Evolutionary conservation across 371 early-diverging fungal species (phyloP).

Genomic region (Haplosporangium sp.): DNA sequence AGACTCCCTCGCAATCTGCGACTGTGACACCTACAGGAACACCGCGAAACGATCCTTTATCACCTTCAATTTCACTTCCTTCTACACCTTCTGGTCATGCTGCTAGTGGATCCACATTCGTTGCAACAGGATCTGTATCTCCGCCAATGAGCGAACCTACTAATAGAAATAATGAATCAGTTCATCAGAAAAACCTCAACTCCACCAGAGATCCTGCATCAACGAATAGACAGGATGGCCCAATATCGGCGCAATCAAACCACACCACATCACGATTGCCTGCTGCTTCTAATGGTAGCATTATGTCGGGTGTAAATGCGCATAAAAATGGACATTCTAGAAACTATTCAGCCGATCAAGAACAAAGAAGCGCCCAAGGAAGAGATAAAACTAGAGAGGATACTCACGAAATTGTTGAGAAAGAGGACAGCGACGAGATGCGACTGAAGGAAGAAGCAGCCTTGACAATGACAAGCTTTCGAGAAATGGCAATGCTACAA

Average conservation of each 20-base stretch:
- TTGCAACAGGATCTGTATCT: background rate
- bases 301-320: background rate
- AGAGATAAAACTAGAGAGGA: background rate
- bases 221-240: background rate
- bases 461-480: slow-evolving; percentile 46
- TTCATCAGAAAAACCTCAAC: background rate
- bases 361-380: background rate
- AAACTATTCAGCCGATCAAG: background rate
- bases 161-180: background rate
- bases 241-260: background rate
- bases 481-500: slow-evolving; percentile 33
- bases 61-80: slow-evolving; percentile 2
- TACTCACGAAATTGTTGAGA: background rate
- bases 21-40: slow-evolving; percentile 5
- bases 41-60: background rate
- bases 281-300: background rate
- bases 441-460: slow-evolving; percentile 40
- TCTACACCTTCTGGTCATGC: slow-evolving; percentile 6
- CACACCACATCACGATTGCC: background rate
- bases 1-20: slow-evolving; percentile 1
- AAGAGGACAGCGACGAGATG: slow-evolving; percentile 42
- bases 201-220: background rate
- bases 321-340: background rate
- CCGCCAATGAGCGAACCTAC: background rate
- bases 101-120: background rate